phyloP scores from a whole-genome alignment of 148 eudicot species.

The Limonium bicolor region DNA sequence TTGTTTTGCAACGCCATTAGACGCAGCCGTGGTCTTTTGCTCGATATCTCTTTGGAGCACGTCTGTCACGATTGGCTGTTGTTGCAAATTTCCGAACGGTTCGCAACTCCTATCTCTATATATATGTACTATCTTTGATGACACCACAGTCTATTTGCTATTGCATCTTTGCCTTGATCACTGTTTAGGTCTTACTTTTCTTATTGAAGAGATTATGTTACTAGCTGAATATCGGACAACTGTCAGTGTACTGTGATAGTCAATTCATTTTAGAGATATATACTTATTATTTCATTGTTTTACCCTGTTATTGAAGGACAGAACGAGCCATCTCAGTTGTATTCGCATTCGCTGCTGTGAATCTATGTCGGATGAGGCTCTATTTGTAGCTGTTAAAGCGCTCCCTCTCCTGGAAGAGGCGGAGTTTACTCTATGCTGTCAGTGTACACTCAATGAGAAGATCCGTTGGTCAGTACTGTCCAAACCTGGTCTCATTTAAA shows the following conservation, averaged over 20 bases:
- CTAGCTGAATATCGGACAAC: neutral
- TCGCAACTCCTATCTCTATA: neutral
- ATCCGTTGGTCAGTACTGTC: slow-evolving; percentile 29
- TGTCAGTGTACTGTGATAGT: neutral
- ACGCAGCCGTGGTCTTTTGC: slow-evolving; percentile 1
- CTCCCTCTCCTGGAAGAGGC: slow-evolving; percentile 47
- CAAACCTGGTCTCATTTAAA: slow-evolving; percentile 35
- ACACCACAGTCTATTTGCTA: too few species aligned
- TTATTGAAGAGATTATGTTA: neutral
- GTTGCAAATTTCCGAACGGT: neutral
- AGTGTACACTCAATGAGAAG: slow-evolving; percentile 12
- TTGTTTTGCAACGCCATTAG: neutral
- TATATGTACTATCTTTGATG: too few species aligned
- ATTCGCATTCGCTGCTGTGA: slow-evolving; percentile 42
- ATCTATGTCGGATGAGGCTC: slow-evolving; percentile 20
- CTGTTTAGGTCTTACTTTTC: neutral
- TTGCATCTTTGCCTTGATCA: neutral
- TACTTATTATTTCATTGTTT: neutral
- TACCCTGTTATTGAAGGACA: slow-evolving; percentile 12
- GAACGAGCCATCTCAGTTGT: slow-evolving; percentile 38
- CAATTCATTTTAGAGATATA: neutral
- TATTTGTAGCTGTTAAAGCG: slow-evolving; percentile 28
- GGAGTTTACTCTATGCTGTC: slow-evolving; percentile 26
- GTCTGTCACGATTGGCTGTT: neutral
- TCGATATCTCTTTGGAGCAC: neutral